Base-by-base conservation (phyloP, 2,329 filamentous ascomycete genomes). In the Fusarium buxicola region DNA sequence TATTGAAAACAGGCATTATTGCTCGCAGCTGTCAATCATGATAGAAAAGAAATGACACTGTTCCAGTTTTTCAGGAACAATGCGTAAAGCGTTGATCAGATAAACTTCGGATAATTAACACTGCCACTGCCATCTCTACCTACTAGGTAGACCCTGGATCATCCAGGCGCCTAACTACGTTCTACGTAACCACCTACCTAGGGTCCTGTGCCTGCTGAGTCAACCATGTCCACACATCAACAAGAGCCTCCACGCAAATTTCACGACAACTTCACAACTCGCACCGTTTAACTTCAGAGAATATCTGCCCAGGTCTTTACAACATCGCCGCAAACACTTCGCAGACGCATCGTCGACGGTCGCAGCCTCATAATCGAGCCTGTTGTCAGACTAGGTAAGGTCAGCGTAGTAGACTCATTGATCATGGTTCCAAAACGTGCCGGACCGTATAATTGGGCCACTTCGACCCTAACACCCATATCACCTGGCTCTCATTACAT, bases 381-480 rank as follows among this genome's bases (percentile, higher is more conserved):
- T 12, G 15, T 16, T 34, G 18, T 9, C 41, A n/a, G 18, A 18
- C 40, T 31, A 39, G 18, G 35, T 28, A 45, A 46, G 38, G 16
- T n/a, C 13, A 15, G 34, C 15, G 24, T 28, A 40, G 21, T 28
- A 5, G 21, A 21, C 21, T 21, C 31, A 11, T 21, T n/a, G 8
- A 31, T 31, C 16, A 21, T 44, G 27, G 6, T 8, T 24, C 18
- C 15, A 32, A 32, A n/a, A 24, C 12, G 21, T 7, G 13, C 39
- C n/a, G 43, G 27, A 34, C 38, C n/a, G n/a, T 49, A 30, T 43
- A 32, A 34, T 47, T 47, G 74, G 74, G 76, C 72, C 74, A 71
- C 71, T 76, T 76, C 64, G 72, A 70, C n/a, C n/a, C n/a, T n/a
- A n/a, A n/a, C n/a, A 30, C 63, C 69, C 50, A 55, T 71, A 68